A percentile compares a stretch with the other conserved stretches of the same genome.
Evolutionary conservation across 176 grass and related monocot genomes (phyloP).

Genomic region (Carex pumila): DNA sequence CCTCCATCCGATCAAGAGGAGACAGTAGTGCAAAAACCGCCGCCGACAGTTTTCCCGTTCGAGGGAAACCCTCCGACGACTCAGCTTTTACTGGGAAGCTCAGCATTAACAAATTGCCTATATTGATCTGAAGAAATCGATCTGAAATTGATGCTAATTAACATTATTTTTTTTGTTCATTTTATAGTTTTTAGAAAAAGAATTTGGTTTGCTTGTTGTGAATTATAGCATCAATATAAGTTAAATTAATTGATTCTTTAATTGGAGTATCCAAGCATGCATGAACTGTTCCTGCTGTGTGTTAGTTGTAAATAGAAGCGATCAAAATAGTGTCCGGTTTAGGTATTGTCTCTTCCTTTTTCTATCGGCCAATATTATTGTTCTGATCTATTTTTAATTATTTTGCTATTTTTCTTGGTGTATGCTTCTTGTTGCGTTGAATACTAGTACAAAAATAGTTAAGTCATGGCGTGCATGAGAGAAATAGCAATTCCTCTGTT

Average conservation of each 20-base stretch:
- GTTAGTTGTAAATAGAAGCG: neutral
- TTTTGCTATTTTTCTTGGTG: slow-evolving; percentile 21
- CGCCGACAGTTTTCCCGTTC: slow-evolving; percentile 14
- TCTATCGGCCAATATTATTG: neutral
- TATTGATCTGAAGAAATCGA: slow-evolving; percentile 29
- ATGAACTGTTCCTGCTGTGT: neutral
- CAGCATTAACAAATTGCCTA: slow-evolving; percentile 55
- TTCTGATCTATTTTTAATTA: neutral
- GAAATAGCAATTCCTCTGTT: neutral
- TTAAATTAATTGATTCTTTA: slow-evolving; percentile 19
- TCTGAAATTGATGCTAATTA: neutral
- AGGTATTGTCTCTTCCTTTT: slow-evolving; percentile 7
- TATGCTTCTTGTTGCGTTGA: slow-evolving; percentile 24
- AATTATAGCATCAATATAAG: slow-evolving; percentile 8
- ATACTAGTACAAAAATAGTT: slow-evolving; percentile 14
- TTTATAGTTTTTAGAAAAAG: slow-evolving; percentile 41
- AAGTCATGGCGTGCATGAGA: slow-evolving; percentile 20
- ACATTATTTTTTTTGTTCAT: slow-evolving; percentile 40
- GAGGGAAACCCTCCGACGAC: slow-evolving; percentile 26
- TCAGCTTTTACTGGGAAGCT: slow-evolving; percentile 29
- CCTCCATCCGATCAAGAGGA: slow-evolving; percentile 51
- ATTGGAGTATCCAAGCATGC: neutral
- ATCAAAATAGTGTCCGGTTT: neutral
- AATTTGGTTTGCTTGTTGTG: slow-evolving; percentile 24
- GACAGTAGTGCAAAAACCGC: neutral